Percentiles rank a stretch among this genome's conserved stretches.
These are phyloP conservation scores for Phyllosticta capitalensis DNA, from an alignment of 2,329 filamentous ascomycete genomes.

Conservation along the genomic window DNA sequence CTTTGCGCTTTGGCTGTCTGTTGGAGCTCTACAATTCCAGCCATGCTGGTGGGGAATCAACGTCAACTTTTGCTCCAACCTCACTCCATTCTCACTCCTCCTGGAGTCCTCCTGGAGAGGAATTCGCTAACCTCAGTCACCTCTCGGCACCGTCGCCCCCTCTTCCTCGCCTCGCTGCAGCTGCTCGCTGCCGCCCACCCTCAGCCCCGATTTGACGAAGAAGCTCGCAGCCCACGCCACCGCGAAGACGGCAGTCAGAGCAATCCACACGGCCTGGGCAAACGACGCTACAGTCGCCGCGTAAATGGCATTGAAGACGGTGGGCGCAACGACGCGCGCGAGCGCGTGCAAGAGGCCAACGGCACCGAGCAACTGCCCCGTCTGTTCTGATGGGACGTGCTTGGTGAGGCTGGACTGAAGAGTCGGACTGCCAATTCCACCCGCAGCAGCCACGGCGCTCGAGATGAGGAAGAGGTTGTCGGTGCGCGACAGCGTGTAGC, in stretches of 20 bases:
- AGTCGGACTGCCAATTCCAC: constrained; percentile 77
- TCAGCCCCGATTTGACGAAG: constrained; percentile 48
- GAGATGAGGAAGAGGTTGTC: constrained; percentile 58
- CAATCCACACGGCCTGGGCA: constrained; percentile 75
- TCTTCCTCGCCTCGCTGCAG: not conserved
- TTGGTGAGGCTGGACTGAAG: constrained; percentile 80
- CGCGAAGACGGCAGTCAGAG: constrained; percentile 57
- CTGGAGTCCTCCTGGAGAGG: no score
- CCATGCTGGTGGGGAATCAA: no score
- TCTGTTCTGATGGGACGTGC: constrained; percentile 72
- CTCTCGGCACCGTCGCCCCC: not conserved
- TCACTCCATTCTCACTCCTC: no score
- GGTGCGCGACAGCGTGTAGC: constrained; percentile 59
- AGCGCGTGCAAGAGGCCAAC: constrained; percentile 78
- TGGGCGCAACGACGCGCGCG: constrained; percentile 66
- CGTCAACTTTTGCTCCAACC: no score
- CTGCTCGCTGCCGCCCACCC: not conserved
- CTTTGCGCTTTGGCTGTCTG: no score
- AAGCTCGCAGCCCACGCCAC: constrained; percentile 57
- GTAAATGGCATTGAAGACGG: constrained; percentile 80
- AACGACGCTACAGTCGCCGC: constrained; percentile 68
- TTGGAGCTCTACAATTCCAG: no score
- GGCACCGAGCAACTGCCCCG: constrained; percentile 82
- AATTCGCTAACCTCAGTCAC: no score
- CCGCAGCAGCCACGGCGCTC: constrained; percentile 65